A percentile compares a stretch with the other conserved stretches of the same genome.
Conservation (phyloP, 257 asterid genomes). For the Coffea eugenioides region DNA sequence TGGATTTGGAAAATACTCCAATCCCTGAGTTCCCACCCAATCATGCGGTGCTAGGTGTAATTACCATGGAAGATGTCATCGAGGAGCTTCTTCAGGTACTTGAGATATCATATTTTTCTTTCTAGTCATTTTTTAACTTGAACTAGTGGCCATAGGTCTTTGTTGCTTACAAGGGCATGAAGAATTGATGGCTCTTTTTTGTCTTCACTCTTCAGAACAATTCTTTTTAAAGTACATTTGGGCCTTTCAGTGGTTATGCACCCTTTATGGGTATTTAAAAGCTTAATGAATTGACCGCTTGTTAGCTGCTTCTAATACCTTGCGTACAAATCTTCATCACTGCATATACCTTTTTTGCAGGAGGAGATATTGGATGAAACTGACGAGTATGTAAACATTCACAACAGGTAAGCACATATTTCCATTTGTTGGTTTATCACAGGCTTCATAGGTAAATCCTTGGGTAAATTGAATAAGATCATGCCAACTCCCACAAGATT, state of each 20-base stretch:
- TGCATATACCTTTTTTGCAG: conserved; percentile 31
- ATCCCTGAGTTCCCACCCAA: conserved; percentile 76
- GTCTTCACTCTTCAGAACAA: background rate
- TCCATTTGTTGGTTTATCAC: background rate
- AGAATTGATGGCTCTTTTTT: background rate
- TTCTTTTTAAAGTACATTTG: background rate
- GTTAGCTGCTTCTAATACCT: background rate
- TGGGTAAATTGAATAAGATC: background rate
- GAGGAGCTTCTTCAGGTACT: conserved; percentile 99
- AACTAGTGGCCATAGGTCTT: background rate
- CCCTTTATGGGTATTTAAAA: background rate
- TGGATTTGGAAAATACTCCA: conserved; percentile 76
- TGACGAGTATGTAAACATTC: conserved; percentile 95
- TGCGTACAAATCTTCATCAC: conserved; percentile 9
- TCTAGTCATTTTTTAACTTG: background rate
- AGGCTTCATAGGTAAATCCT: background rate
- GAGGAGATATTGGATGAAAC: conserved; percentile 99
- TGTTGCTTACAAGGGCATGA: background rate
- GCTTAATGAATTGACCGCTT: background rate
- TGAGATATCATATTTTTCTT: background rate
- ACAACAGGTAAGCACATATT: conserved; percentile 60
- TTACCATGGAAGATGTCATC: conserved; percentile 95
- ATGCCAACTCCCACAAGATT: background rate
- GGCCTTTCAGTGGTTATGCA: background rate
- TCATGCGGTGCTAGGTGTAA: conserved; percentile 90